These are phyloP conservation scores for Trifolium repens DNA, from an alignment of 306 rosid species.

Conservation along the genomic window DNA sequence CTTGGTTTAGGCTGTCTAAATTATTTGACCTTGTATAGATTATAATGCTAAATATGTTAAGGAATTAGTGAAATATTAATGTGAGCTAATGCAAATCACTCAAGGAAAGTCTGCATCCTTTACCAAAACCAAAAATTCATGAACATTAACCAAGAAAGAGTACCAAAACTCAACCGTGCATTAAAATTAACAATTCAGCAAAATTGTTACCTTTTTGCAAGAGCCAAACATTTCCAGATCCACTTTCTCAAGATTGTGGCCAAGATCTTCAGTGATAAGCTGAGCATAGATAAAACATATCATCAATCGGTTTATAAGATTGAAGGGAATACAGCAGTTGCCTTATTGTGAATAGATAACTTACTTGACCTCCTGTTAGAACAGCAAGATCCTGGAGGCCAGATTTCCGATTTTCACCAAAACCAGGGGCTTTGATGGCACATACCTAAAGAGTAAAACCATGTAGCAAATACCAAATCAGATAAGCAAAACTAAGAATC, in stretches of 20 bases:
- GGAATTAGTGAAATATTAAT: background rate
- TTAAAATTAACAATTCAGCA: slow-evolving; percentile 18
- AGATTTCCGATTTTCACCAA: slow-evolving; percentile 89
- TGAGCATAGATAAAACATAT: slow-evolving; percentile 26
- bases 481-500: slow-evolving; percentile 7
- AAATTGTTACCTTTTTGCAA: slow-evolving; percentile 75
- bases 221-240: slow-evolving; percentile 81
- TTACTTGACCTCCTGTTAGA: slow-evolving; percentile 87
- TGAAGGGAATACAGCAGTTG: slow-evolving; percentile 18
- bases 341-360: slow-evolving; percentile 30
- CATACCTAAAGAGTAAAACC: slow-evolving; percentile 64
- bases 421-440: slow-evolving; percentile 95
- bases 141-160: background rate
- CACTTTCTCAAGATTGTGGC: slow-evolving; percentile 89
- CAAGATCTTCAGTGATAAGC: slow-evolving; percentile 96
- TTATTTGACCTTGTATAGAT: background rate
- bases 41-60: background rate
- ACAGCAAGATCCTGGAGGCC: slow-evolving; percentile 85
- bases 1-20: slow-evolving; percentile 16
- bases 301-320: background rate
- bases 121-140: background rate
- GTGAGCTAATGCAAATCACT: background rate
- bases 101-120: background rate
- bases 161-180: background rate
- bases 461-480: slow-evolving; percentile 22